Evolutionary conservation across 371 early-diverging fungal genomes (phyloP).

Genomic region (Rhizopus sp.): DNA sequence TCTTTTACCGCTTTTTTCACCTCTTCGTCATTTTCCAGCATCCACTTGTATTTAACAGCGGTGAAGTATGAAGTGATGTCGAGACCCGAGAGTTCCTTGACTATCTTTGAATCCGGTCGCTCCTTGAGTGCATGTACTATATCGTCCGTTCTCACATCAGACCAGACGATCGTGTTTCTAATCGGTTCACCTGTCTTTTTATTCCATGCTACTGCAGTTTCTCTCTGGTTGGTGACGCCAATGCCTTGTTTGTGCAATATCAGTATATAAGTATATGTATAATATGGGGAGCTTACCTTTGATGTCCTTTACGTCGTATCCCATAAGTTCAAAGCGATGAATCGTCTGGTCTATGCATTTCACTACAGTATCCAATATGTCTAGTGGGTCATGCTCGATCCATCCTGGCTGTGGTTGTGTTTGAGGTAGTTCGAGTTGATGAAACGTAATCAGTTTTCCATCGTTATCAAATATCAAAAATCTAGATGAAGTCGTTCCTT

Average conservation of each 20-base stretch:
- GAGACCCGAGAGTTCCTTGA: constrained; percentile 75
- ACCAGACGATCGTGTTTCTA: constrained; percentile 94
- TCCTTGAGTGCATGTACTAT: constrained; percentile 68
- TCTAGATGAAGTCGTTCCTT: constrained; percentile 91
- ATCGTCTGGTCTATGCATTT: constrained; percentile 73
- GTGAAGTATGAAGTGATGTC: constrained; percentile 95
- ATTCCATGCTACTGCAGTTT: constrained; percentile 94
- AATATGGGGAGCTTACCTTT: too few relatives aligned
- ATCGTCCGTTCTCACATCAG: constrained; percentile 82
- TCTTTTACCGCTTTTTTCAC: constrained; percentile 58
- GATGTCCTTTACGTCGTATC: constrained; percentile 63
- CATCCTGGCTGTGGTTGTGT: constrained; percentile 81
- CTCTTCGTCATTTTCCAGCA: constrained; percentile 78
- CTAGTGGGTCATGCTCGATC: constrained; percentile 90
- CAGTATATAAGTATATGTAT: too few relatives aligned
- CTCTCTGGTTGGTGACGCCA: constrained; percentile 97
- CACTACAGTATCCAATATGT: constrained; percentile 73
- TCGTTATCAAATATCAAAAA: constrained; percentile 86
- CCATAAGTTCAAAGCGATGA: constrained; percentile 62
- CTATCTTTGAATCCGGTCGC: constrained; percentile 37
- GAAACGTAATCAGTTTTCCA: constrained; percentile 71
- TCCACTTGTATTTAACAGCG: constrained; percentile 91
- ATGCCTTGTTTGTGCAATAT: constrained; percentile 48
- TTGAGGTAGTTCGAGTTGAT: constrained; percentile 83
- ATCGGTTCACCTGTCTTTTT: constrained; percentile 78